phyloP scores from a whole-genome alignment of 805 yeast species.

The Diddensiella transvaalensis region DNA sequence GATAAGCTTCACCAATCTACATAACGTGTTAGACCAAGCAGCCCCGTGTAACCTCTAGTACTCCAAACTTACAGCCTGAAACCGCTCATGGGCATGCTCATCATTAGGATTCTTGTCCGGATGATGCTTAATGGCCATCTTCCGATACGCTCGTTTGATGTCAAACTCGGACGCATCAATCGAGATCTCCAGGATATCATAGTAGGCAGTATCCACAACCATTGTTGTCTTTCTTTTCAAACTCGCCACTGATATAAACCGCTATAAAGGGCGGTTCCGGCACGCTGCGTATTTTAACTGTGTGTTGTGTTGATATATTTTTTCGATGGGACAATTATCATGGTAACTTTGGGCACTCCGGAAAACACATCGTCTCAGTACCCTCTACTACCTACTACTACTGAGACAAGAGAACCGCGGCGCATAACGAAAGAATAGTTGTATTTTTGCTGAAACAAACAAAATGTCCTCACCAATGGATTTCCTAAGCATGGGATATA shows the following conservation, averaged over 20 bases:
- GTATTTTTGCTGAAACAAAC: no score
- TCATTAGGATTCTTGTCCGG: slow-evolving; percentile 98
- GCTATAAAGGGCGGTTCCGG: neutral
- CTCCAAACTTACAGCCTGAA: slow-evolving; percentile 48
- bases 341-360: no score
- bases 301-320: no score
- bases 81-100: slow-evolving; percentile 80
- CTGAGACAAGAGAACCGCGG: no score
- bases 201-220: slow-evolving; percentile 85
- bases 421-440: no score
- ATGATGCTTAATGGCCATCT: slow-evolving; percentile 82
- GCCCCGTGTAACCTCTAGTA: neutral
- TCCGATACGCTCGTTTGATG: slow-evolving; percentile 90
- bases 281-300: neutral
- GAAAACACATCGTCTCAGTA: no score
- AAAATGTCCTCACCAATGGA: neutral
- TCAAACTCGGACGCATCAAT: slow-evolving; percentile 73
- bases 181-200: slow-evolving; percentile 69
- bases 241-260: neutral
- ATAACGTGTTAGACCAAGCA: neutral
- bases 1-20: slow-evolving; percentile 47
- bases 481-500: neutral
- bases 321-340: neutral
- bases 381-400: no score
- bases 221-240: slow-evolving; percentile 33